These are phyloP conservation scores for Nadsonia fulvescens DNA, from an alignment of 805 yeast species.

Conservation along the genomic window DNA sequence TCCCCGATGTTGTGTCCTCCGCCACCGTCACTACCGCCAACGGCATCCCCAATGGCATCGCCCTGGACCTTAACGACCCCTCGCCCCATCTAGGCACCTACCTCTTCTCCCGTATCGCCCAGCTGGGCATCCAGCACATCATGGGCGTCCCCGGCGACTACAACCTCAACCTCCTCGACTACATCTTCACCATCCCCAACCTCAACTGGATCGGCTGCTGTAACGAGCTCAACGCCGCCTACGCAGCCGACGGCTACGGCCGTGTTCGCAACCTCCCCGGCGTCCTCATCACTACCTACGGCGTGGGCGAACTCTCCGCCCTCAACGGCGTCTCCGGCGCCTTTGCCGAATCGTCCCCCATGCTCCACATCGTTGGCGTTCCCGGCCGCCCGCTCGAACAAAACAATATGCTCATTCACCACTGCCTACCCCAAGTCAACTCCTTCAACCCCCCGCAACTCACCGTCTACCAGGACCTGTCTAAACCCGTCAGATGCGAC, in stretches of 20 bases:
- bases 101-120: constrained; percentile 18
- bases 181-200: constrained; percentile 21
- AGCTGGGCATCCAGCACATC: constrained; percentile 19
- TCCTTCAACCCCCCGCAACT: constrained; percentile 38
- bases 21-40: too few species aligned
- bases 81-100: constrained; percentile 17
- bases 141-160: constrained; percentile 30
- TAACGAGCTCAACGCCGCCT: constrained; percentile 79
- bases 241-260: constrained; percentile 82
- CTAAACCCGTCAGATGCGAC: constrained; percentile 36
- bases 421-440: constrained; percentile 18
- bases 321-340: constrained; percentile 72
- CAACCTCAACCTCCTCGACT: constrained; percentile 24
- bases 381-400: constrained; percentile 27
- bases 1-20: too few species aligned
- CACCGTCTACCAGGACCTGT: constrained; percentile 45
- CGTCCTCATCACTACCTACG: constrained; percentile 56
- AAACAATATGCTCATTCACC: constrained; percentile 20
- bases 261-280: constrained; percentile 46
- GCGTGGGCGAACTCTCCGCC: constrained; percentile 82
- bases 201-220: constrained; percentile 68
- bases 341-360: constrained; percentile 62
- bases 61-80: too few species aligned
- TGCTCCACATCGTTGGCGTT: constrained; percentile 74
- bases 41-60: too few species aligned